Percentiles rank a stretch among this genome's conserved stretches.
These are phyloP conservation scores for Fraxinus angustifolia DNA, from an alignment of 305 asterid species.

Conservation along the genomic window DNA sequence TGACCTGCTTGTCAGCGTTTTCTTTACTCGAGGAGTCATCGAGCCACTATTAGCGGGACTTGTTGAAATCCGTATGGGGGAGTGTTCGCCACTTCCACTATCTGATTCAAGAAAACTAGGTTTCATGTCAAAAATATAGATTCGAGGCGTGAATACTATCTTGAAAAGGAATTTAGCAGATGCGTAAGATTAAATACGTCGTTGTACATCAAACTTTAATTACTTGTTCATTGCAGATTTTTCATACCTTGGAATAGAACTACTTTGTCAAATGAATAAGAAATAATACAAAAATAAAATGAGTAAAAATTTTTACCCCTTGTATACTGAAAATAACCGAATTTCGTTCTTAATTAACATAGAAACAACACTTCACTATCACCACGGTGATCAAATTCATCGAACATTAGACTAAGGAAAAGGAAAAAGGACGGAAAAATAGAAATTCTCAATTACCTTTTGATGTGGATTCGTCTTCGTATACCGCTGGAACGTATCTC, in stretches of 20 bases:
- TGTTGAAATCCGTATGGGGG: conserved; percentile 27
- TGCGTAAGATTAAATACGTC: background rate
- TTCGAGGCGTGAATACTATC: background rate
- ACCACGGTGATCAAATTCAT: background rate
- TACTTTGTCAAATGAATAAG: background rate
- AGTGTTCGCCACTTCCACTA: conserved; percentile 27
- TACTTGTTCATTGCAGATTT: background rate
- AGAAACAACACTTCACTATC: background rate
- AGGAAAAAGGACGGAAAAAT: background rate
- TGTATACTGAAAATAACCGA: background rate
- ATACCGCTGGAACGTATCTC: conserved; percentile 51
- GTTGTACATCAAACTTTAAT: background rate
- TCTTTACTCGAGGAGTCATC: conserved; percentile 41
- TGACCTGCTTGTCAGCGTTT: conserved; percentile 28
- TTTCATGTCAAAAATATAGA: background rate
- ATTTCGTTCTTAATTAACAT: background rate
- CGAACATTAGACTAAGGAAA: background rate
- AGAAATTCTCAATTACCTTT: conserved; percentile 43
- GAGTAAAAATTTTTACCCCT: background rate
- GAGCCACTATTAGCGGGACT: conserved; percentile 23
- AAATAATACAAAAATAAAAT: background rate
- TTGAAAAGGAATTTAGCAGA: background rate
- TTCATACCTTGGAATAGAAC: background rate
- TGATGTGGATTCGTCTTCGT: conserved; percentile 43
- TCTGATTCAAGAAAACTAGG: background rate